Conservation (phyloP, 352 stramenopile genomes). For the Detonula confervacea region DNA sequence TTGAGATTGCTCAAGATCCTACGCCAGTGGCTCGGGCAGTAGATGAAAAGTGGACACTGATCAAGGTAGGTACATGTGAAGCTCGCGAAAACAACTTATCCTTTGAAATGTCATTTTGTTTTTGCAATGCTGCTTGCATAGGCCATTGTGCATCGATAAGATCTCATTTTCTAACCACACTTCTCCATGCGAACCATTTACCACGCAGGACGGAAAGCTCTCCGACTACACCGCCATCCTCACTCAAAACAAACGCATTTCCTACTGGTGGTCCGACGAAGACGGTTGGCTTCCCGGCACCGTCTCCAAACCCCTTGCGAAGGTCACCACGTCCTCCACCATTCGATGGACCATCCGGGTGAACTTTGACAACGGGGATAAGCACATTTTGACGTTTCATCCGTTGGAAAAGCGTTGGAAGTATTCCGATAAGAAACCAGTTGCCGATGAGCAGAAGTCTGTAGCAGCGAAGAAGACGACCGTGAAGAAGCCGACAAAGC, state of each 20-base stretch:
- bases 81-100: no score
- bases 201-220: constrained; percentile 15
- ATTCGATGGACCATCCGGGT: constrained; percentile 18
- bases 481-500: no score
- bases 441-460: background rate
- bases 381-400: background rate
- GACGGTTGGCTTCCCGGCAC: constrained; percentile 24
- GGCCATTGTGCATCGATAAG: no score
- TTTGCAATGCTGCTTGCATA: no score
- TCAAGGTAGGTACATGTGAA: constrained; percentile 3
- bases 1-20: constrained; percentile 1
- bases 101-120: constrained; percentile 1
- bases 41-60: constrained; percentile 18
- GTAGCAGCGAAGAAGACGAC: no score
- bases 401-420: constrained; percentile 19
- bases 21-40: background rate
- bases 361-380: constrained; percentile 17
- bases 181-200: no score
- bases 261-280: constrained; percentile 19
- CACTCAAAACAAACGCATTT: background rate
- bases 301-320: constrained; percentile 1
- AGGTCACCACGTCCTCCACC: background rate
- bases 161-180: background rate
- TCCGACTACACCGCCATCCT: constrained; percentile 13
- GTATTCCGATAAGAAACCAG: background rate